Conservation (phyloP, 2,329 filamentous ascomycete genomes). For the Trichoderma pleuroti region DNA sequence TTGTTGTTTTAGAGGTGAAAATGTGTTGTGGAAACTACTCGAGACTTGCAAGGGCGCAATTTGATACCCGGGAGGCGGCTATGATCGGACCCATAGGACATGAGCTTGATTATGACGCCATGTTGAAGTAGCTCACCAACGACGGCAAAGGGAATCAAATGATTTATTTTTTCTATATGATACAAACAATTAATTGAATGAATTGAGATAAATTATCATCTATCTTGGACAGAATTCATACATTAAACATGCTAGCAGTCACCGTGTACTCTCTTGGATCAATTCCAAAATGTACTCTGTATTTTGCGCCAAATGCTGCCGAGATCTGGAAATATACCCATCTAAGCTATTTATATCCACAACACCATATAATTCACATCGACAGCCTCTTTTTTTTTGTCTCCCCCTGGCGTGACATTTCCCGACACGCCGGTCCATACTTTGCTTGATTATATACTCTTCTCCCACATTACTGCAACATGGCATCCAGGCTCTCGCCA, state of each 20-base stretch:
- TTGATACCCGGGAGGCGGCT: conserved; percentile 10
- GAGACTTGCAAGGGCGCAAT: neutral
- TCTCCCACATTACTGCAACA: conserved; percentile 68
- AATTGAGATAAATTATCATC: neutral
- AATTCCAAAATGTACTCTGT: neutral
- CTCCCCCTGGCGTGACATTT: neutral
- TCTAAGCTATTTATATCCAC: neutral
- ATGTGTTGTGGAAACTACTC: neutral
- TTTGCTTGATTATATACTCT: neutral
- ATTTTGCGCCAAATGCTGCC: conserved; percentile 8
- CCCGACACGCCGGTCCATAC: neutral
- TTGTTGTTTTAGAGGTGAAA: neutral
- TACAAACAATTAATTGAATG: neutral
- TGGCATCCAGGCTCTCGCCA: conserved; percentile 85
- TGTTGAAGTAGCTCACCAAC: neutral
- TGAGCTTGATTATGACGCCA: conserved; percentile 5
- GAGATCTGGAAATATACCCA: neutral
- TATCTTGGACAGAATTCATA: neutral
- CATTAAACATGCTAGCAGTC: neutral
- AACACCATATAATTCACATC: neutral
- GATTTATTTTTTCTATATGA: neutral
- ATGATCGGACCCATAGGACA: neutral
- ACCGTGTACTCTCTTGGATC: neutral
- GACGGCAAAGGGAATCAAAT: neutral
- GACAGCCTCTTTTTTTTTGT: neutral